Percentiles rank a stretch among this genome's conserved stretches.
phyloP scores from a whole-genome alignment of 2,329 filamentous ascomycete genomes.

The Coniochaeta sp. region DNA sequence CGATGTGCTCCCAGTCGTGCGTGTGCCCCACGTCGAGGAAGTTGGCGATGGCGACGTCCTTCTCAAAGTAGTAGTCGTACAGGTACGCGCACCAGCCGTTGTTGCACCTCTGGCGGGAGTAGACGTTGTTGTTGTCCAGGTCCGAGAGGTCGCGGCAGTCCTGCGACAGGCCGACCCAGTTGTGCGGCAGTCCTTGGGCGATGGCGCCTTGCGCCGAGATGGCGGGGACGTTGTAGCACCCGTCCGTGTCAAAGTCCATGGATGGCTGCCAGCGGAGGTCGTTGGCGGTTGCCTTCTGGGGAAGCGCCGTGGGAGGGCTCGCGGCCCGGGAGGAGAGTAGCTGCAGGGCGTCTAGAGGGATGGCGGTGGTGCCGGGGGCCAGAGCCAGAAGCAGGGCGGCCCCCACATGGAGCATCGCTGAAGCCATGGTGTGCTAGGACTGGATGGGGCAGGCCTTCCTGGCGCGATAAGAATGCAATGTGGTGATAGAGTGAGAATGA shows the following conservation, averaged over 20 bases:
- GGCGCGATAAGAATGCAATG: no score
- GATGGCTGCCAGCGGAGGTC: conserved; percentile 29
- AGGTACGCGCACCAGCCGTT: conserved; percentile 35
- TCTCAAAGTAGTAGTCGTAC: conserved; percentile 41
- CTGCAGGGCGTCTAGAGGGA: background rate
- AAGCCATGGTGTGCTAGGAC: background rate
- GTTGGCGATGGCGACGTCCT: conserved; percentile 26
- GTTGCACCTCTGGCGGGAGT: conserved; percentile 34
- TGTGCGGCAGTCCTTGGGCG: conserved; percentile 16
- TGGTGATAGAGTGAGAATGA: no score
- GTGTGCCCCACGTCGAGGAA: conserved; percentile 26
- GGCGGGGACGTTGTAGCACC: conserved; percentile 40
- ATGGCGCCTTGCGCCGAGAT: conserved; percentile 28
- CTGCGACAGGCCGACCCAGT: conserved; percentile 10
- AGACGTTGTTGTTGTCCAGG: conserved; percentile 28
- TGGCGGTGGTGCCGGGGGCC: background rate
- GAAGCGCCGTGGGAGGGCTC: conserved; percentile 12
- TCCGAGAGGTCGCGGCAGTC: conserved; percentile 18
- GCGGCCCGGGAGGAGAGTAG: background rate
- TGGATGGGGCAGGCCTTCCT: no score
- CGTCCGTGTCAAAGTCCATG: conserved; percentile 31
- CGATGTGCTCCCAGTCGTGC: conserved; percentile 32
- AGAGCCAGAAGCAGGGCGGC: background rate
- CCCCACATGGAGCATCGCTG: background rate
- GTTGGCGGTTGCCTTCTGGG: conserved; percentile 21